These are phyloP conservation scores for Omphalotus guepiniiformis DNA, from an alignment of 768 basidiomycete species.

Conservation along the genomic window DNA sequence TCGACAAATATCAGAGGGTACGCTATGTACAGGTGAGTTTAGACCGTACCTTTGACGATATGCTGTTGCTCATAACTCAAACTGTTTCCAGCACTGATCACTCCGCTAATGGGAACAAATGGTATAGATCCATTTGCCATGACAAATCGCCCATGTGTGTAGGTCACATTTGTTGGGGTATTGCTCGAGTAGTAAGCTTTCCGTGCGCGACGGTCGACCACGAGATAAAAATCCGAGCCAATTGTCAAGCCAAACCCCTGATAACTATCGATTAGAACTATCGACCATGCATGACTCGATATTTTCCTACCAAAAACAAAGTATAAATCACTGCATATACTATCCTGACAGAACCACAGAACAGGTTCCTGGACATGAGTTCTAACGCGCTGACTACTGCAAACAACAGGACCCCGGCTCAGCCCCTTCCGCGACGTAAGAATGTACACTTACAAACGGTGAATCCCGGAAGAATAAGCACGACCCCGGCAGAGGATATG, in stretches of 20 bases:
- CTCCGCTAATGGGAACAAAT: conserved; percentile 32
- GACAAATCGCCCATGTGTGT: conserved; percentile 52
- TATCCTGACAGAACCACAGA: conserved; percentile 78
- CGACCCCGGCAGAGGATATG: conserved; percentile 84
- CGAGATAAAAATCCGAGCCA: conserved; percentile 76
- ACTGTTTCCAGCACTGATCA: conserved; percentile 42
- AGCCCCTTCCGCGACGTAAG: neutral
- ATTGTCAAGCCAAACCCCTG: conserved; percentile 84
- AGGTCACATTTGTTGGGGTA: conserved; percentile 33
- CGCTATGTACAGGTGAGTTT: neutral
- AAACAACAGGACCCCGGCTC: neutral
- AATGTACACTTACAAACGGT: conserved; percentile 56
- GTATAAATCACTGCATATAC: conserved; percentile 88
- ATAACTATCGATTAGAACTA: neutral
- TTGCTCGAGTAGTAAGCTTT: conserved; percentile 45
- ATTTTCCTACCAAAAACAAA: conserved; percentile 57
- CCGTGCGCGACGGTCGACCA: conserved; percentile 59
- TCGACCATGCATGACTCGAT: neutral
- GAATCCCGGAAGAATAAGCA: conserved; percentile 88
- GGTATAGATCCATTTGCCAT: conserved; percentile 43
- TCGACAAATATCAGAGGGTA: conserved; percentile 17
- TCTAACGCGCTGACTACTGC: conserved; percentile 76
- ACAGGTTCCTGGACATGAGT: conserved; percentile 74
- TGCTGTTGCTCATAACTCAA: conserved; percentile 32
- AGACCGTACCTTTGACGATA: conserved; percentile 45